A percentile compares a stretch with the other conserved stretches of the same genome.
phyloP scores from a whole-genome alignment of 257 asterid genomes.

The Craterostigma plantagineum region DNA sequence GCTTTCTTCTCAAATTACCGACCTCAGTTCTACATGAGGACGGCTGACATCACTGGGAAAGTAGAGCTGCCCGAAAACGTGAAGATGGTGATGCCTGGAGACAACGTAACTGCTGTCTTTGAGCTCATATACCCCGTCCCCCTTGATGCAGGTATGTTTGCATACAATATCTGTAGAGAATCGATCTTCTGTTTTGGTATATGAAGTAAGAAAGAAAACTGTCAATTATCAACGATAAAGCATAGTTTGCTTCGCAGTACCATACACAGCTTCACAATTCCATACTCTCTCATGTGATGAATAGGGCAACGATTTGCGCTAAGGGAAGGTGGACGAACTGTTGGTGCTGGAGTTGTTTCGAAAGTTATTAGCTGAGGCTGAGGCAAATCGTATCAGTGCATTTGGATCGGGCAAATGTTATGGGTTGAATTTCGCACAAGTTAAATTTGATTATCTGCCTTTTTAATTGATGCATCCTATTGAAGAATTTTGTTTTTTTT shows the following conservation, averaged over 20 bases:
- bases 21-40: conserved; percentile 96
- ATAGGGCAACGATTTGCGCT: conserved; percentile 98
- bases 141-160: conserved; percentile 53
- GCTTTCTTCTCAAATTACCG: conserved; percentile 89
- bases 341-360: conserved; percentile 97
- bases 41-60: conserved; percentile 97
- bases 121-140: conserved; percentile 87
- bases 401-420: too few species aligned
- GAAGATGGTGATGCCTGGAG: conserved; percentile 99
- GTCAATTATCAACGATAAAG: too few species aligned
- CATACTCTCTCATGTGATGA: conserved; percentile 1
- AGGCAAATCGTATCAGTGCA: conserved; percentile 5
- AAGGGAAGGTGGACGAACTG: conserved; percentile 97
- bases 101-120: conserved; percentile 88
- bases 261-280: too few species aligned
- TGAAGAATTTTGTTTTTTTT: too few species aligned
- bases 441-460: too few species aligned
- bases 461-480: too few species aligned
- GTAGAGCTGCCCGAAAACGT: conserved; percentile 93
- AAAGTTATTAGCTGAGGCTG: conserved; percentile 65
- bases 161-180: too few species aligned
- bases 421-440: too few species aligned
- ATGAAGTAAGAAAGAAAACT: too few species aligned
- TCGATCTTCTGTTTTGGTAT: too few species aligned
- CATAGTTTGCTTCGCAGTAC: neutral